Percentiles rank a stretch among this genome's conserved stretches.
Evolutionary conservation across 108 stramenopile genomes (phyloP).

Genomic region (Discostella pseudostelligera): DNA sequence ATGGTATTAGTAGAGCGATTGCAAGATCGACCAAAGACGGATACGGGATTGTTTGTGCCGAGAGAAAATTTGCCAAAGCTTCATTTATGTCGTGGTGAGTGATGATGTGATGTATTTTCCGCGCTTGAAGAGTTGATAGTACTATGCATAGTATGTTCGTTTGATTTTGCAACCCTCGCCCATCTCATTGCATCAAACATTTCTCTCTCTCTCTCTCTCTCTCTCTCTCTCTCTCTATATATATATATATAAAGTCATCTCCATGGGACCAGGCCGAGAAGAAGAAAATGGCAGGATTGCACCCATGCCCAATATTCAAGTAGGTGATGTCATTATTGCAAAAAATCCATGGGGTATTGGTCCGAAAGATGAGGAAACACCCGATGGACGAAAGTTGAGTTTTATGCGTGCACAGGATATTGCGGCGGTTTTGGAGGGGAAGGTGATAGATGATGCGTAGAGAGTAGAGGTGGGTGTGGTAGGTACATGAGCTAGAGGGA

Average conservation of each 20-base stretch:
- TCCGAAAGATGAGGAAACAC: conserved; percentile 86
- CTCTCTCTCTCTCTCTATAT: background rate
- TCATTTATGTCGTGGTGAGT: conserved; percentile 67
- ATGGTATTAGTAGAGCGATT: conserved; percentile 89
- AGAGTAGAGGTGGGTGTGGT: no score
- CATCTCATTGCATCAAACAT: background rate
- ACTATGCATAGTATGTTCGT: background rate
- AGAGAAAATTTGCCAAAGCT: conserved; percentile 81
- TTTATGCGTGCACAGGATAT: conserved; percentile 81
- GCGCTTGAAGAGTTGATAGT: background rate
- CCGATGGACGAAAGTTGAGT: conserved; percentile 85
- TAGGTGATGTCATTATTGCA: conserved; percentile 76
- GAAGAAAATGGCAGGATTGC: conserved; percentile 82
- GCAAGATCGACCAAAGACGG: conserved; percentile 64
- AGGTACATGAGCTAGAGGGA: no score
- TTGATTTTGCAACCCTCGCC: no score
- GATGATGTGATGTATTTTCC: conserved; percentile 1
- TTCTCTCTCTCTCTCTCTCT: background rate
- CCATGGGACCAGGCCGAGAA: conserved; percentile 79
- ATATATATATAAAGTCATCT: conserved; percentile 42
- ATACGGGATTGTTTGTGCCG: conserved; percentile 74
- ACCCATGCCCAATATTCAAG: conserved; percentile 75
- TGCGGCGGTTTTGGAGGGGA: conserved; percentile 72
- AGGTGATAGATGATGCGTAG: background rate
- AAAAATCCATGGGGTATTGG: conserved; percentile 94